phyloP scores from a whole-genome alignment of 1,284 basidiomycete genomes.

The Leccinum subatratum region DNA sequence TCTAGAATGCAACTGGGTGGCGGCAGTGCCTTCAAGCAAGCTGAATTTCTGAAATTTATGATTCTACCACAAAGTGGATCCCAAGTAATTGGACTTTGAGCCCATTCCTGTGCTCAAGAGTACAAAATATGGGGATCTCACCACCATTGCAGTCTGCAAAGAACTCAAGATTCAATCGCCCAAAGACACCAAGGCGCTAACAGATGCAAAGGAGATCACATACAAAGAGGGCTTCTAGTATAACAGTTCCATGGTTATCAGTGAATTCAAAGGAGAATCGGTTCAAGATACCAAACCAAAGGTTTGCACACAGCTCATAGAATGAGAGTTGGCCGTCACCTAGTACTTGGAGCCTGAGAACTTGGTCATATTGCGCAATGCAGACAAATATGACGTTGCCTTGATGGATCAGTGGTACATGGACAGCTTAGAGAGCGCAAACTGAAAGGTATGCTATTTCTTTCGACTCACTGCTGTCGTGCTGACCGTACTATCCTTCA shows the following conservation, averaged over 20 bases:
- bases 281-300: slow-evolving; percentile 91
- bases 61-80: no score
- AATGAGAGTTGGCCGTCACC: slow-evolving; percentile 72
- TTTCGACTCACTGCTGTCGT: background rate
- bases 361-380: slow-evolving; percentile 82
- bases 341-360: slow-evolving; percentile 94
- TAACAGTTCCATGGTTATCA: slow-evolving; percentile 83
- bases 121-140: no score
- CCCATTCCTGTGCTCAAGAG: no score
- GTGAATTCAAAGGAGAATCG: slow-evolving; percentile 81
- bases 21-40: no score
- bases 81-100: no score
- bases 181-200: slow-evolving; percentile 88
- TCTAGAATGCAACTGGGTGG: no score
- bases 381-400: slow-evolving; percentile 96
- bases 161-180: slow-evolving; percentile 94
- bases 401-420: slow-evolving; percentile 99
- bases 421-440: slow-evolving; percentile 84
- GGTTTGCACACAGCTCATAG: slow-evolving; percentile 84
- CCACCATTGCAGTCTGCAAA: slow-evolving; percentile 73
- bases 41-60: no score
- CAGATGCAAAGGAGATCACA: slow-evolving; percentile 95
- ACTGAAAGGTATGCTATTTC: slow-evolving; percentile 74
- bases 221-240: slow-evolving; percentile 97
- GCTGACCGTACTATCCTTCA: slow-evolving; percentile 30